phyloP scores from a whole-genome alignment of 257 asterid species.

The Ballota nigra region DNA sequence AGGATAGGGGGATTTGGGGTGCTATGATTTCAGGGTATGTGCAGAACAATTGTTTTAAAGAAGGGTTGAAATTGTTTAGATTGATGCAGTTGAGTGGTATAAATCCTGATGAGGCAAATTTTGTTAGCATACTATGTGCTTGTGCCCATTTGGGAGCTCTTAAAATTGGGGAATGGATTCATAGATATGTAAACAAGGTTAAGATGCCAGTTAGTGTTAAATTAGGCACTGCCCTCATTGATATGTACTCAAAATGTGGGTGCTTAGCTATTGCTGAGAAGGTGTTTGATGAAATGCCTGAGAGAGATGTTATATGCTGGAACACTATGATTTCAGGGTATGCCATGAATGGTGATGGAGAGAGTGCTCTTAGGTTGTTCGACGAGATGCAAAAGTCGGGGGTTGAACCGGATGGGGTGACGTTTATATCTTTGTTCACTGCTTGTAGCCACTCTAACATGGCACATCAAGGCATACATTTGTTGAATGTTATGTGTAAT shows the following conservation, averaged over 20 bases:
- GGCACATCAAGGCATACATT: constrained; percentile 52
- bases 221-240: constrained; percentile 58
- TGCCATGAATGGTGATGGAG: constrained; percentile 65
- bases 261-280: constrained; percentile 47
- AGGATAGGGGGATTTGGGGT: constrained; percentile 74
- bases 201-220: constrained; percentile 31
- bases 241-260: constrained; percentile 75
- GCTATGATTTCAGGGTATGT: constrained; percentile 76
- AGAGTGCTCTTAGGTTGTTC: constrained; percentile 44
- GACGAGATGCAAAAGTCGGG: constrained; percentile 47
- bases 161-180: constrained; percentile 71
- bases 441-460: constrained; percentile 67
- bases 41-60: constrained; percentile 72
- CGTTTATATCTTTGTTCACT: constrained; percentile 56
- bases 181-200: constrained; percentile 39
- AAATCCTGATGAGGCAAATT: constrained; percentile 59
- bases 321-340: constrained; percentile 68
- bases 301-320: constrained; percentile 63
- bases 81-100: constrained; percentile 60
- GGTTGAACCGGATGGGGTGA: constrained; percentile 48
- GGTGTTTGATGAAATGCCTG: constrained; percentile 55
- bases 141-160: constrained; percentile 68
- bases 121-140: constrained; percentile 56
- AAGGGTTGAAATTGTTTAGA: constrained; percentile 62
- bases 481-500: constrained; percentile 44